Evolutionary conservation across 108 stramenopile genomes (phyloP).

Genomic region (Aurantiochytrium sp.): DNA sequence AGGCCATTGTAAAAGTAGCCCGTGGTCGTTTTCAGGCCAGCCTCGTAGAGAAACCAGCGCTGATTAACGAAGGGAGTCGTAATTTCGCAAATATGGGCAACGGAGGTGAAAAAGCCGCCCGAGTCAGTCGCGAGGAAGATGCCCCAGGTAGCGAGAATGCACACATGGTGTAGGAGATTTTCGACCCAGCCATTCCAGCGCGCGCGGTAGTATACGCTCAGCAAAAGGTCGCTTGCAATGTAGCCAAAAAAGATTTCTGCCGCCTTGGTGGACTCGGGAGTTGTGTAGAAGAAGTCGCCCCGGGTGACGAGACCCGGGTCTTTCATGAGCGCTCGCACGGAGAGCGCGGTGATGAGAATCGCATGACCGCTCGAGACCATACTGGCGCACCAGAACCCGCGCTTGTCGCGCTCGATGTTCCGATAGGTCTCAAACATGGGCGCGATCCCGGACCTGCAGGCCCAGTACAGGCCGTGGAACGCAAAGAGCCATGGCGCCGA

Average conservation of each 20-base stretch:
- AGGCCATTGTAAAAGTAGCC: constrained; percentile 15
- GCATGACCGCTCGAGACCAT: not conserved
- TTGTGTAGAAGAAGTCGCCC: not conserved
- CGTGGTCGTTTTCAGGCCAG: not conserved
- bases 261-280: not conserved
- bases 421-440: not conserved
- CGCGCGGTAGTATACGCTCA: not conserved
- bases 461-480: not conserved
- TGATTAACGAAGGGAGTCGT: constrained; percentile 8
- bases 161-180: not conserved
- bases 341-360: not conserved
- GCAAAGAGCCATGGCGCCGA: not conserved
- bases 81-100: not conserved
- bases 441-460: not conserved
- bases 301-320: not conserved
- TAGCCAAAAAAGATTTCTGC: not conserved
- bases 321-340: not conserved
- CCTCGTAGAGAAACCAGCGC: constrained; percentile 6
- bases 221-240: not conserved
- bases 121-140: not conserved
- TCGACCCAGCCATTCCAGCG: constrained; percentile 15
- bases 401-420: constrained; percentile 8
- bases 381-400: constrained; percentile 2
- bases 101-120: not conserved
- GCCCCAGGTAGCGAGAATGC: not conserved